A percentile compares a stretch with the other conserved stretches of the same genome.
Conservation (phyloP, 2,329 filamentous ascomycete species). For the Leptosphaerulina australis region DNA sequence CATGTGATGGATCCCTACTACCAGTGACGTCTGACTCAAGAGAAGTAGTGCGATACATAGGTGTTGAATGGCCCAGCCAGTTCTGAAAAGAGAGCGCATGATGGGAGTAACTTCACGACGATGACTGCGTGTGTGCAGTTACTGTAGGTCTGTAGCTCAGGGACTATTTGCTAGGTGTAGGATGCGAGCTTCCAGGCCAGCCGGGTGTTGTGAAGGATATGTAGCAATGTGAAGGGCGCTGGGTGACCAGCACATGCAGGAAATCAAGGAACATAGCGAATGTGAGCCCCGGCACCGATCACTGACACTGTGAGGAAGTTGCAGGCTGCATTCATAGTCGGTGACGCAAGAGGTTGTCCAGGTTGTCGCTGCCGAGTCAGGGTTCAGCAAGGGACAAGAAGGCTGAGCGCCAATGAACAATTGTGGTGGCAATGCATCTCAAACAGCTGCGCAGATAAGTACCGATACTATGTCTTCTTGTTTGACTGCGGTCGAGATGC, state of each 20-base stretch:
- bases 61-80: conserved; percentile 21
- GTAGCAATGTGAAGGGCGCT: conserved; percentile 17
- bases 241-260: conserved; percentile 16
- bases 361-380: conserved; percentile 26
- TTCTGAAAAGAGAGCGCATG: conserved; percentile 26
- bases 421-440: neutral
- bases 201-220: conserved; percentile 22
- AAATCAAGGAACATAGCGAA: conserved; percentile 32
- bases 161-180: conserved; percentile 20
- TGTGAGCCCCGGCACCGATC: conserved; percentile 18
- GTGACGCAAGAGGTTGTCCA: conserved; percentile 32
- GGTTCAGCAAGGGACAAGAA: conserved; percentile 17
- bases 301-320: conserved; percentile 32
- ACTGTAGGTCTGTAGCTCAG: conserved; percentile 10
- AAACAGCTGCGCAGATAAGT: conserved; percentile 8
- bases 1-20: conserved; percentile 45
- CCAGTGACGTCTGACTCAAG: conserved; percentile 29
- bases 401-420: conserved; percentile 27
- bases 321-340: conserved; percentile 22
- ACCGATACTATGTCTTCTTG: no score
- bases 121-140: conserved; percentile 17
- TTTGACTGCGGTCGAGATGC: no score
- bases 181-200: conserved; percentile 22
- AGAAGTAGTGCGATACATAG: conserved; percentile 34
- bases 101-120: conserved; percentile 18